Evolutionary conservation across 441 rosid genomes (phyloP).

Genomic region (Jatropha podagrica): DNA sequence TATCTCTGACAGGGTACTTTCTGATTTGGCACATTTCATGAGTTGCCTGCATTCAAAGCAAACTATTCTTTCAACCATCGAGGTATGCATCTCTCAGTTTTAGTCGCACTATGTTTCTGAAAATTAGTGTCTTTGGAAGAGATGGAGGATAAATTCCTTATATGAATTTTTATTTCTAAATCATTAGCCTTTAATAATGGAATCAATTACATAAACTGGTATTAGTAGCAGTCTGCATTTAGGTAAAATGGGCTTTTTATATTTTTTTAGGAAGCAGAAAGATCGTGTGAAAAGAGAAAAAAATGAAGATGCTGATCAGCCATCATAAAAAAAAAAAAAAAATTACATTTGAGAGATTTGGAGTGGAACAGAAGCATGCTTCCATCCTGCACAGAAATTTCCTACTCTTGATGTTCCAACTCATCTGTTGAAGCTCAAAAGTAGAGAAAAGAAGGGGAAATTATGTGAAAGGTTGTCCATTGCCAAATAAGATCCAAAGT

Average conservation of each 20-base stretch:
- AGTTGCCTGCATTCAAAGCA: conserved; percentile 39
- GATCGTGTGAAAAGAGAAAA: neutral
- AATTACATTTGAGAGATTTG: neutral
- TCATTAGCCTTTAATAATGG: neutral
- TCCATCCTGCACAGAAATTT: neutral
- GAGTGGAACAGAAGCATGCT: no score
- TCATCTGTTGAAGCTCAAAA: neutral
- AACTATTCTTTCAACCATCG: conserved; percentile 33
- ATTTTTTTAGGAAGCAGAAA: conserved; percentile 2
- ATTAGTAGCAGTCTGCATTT: neutral
- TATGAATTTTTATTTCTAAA: neutral
- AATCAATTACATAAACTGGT: neutral
- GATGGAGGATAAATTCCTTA: neutral
- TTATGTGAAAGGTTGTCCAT: neutral
- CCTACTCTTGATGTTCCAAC: neutral
- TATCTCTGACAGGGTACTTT: conserved; percentile 40
- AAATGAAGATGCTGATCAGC: neutral
- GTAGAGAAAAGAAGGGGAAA: neutral
- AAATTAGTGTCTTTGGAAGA: neutral
- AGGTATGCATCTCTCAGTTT: conserved; percentile 35
- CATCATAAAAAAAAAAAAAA: neutral
- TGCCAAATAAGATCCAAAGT: neutral
- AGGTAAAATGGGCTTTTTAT: neutral
- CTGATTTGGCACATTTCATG: conserved; percentile 36
- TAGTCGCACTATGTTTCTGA: neutral